A percentile compares a stretch with the other conserved stretches of the same genome.
These are phyloP conservation scores for Dioscorea cayenensis DNA, from an alignment of 116 monocot genomes.

Conservation along the genomic window DNA sequence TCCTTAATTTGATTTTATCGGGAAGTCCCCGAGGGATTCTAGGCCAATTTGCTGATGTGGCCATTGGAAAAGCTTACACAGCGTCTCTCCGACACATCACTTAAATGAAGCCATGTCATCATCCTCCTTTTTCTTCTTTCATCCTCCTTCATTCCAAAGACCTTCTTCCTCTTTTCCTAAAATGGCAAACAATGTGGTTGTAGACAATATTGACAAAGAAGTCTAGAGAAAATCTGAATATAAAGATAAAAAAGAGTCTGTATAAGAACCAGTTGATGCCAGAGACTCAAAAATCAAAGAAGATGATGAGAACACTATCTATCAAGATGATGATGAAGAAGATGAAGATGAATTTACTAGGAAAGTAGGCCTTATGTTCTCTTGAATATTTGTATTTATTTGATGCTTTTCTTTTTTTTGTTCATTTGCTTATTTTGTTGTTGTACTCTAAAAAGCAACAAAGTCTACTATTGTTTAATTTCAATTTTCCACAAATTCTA, in stretches of 20 bases:
- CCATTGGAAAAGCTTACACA: no score
- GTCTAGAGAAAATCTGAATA: conserved; percentile 30
- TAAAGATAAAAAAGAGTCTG: conserved; percentile 15
- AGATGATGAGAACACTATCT: background rate
- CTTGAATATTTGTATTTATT: background rate
- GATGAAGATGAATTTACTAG: conserved; percentile 19
- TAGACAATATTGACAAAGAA: conserved; percentile 14
- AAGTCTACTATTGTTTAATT: no score
- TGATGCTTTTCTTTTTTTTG: background rate
- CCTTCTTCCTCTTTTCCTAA: background rate
- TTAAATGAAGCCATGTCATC: no score
- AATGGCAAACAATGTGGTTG: conserved; percentile 1
- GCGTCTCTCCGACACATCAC: no score
- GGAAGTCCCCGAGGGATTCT: no score
- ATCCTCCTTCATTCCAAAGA: no score
- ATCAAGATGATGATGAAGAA: background rate
- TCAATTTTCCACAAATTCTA: no score
- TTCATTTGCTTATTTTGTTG: background rate
- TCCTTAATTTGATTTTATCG: no score
- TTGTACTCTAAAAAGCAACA: background rate
- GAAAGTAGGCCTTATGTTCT: conserved; percentile 13
- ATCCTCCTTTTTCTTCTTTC: no score
- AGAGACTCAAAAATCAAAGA: background rate
- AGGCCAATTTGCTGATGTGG: no score
- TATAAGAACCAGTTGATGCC: background rate